These are phyloP conservation scores for Teratosphaeria zuluensis DNA, from an alignment of 2,329 filamentous ascomycete species.

Conservation along the genomic window DNA sequence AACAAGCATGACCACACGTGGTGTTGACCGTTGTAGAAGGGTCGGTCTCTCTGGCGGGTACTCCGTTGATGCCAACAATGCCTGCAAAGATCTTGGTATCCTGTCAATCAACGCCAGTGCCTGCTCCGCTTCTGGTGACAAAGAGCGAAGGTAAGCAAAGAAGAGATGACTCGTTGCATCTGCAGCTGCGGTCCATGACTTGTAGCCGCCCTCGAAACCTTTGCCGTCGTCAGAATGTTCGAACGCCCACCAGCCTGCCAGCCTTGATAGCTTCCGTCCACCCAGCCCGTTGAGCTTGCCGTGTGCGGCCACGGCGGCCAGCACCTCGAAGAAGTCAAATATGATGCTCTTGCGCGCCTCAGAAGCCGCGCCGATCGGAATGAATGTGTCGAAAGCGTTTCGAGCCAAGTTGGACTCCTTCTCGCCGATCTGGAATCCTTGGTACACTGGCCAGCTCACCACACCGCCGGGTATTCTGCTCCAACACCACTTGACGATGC, in stretches of 20 bases:
- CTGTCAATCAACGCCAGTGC: constrained; percentile 69
- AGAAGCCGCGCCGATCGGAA: constrained; percentile 85
- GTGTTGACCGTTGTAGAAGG: constrained; percentile 68
- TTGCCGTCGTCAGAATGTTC: constrained; percentile 78
- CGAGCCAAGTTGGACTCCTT: constrained; percentile 84
- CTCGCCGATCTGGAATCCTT: constrained; percentile 90
- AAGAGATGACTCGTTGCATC: constrained; percentile 96
- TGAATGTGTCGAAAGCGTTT: constrained; percentile 92
- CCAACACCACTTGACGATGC: constrained; percentile 98
- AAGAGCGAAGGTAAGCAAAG: constrained; percentile 88
- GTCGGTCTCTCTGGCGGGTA: constrained; percentile 77
- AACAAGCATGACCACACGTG: constrained; percentile 93
- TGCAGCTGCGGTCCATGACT: constrained; percentile 78
- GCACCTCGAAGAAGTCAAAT: constrained; percentile 89
- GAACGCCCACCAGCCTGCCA: constrained; percentile 98
- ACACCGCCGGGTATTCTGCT: constrained; percentile 81
- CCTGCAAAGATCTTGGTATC: constrained; percentile 82
- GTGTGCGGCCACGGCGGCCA: constrained; percentile 83
- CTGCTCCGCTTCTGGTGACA: constrained; percentile 65
- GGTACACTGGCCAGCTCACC: constrained; percentile 94
- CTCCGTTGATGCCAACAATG: constrained; percentile 81
- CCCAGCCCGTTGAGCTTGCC: constrained; percentile 89
- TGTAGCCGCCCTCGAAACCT: constrained; percentile 92
- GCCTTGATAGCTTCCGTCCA: constrained; percentile 84
- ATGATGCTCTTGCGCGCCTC: constrained; percentile 79